A percentile compares a stretch with the other conserved stretches of the same genome.
Evolutionary conservation across 257 asterid species (phyloP).

Genomic region (Przewalskia tangutica): DNA sequence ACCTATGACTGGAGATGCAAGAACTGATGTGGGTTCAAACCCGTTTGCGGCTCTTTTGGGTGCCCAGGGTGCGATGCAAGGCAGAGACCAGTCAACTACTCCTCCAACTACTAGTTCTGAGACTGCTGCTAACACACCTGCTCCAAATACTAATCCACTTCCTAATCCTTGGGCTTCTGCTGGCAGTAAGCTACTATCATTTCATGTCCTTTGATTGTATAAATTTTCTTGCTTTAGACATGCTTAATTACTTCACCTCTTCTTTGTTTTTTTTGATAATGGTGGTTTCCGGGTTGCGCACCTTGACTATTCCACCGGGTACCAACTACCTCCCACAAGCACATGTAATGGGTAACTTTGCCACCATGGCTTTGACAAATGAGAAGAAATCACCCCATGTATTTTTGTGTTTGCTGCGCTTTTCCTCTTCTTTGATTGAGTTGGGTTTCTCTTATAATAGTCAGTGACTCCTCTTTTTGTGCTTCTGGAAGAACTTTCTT

Average conservation of each 20-base stretch:
- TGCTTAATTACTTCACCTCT: not conserved
- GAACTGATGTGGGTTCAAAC: constrained; percentile 31
- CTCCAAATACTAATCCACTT: constrained; percentile 50
- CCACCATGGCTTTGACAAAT: not conserved
- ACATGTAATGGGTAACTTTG: not conserved
- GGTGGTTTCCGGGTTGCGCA: not conserved
- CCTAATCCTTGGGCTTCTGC: constrained; percentile 57
- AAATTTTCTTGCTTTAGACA: not conserved
- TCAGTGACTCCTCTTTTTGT: not conserved
- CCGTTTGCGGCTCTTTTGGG: constrained; percentile 47
- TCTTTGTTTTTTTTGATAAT: not conserved
- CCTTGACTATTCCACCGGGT: not conserved
- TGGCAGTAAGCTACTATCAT: constrained; percentile 25
- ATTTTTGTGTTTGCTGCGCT: not conserved
- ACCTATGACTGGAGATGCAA: constrained; percentile 35
- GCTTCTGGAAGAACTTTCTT: not conserved
- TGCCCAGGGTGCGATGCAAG: constrained; percentile 27
- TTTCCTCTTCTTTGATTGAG: not conserved
- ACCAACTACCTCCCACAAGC: not conserved
- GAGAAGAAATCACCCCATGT: not conserved
- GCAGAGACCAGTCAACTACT: constrained; percentile 18
- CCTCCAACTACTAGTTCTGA: constrained; percentile 26
- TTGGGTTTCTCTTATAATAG: not conserved
- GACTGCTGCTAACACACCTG: constrained; percentile 25
- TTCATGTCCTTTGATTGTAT: not conserved